These are phyloP conservation scores for Lichtheimia corymbifera DNA, from an alignment of 371 early-diverging fungal species.

Conservation along the genomic window DNA sequence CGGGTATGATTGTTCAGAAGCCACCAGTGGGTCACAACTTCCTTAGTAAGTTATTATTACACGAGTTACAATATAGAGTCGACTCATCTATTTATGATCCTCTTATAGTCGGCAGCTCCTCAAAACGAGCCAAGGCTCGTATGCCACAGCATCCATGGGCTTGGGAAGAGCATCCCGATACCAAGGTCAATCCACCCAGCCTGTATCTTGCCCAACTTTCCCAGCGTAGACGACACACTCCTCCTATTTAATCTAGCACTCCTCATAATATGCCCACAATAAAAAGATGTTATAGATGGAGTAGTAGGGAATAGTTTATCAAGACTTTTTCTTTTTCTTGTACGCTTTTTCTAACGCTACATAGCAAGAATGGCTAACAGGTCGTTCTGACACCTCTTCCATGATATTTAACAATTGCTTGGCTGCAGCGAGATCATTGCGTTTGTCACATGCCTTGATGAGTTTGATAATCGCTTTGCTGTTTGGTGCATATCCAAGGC, in stretches of 20 bases:
- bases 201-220: constrained; percentile 43
- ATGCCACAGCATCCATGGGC: constrained; percentile 34
- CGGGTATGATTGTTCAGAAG: constrained; percentile 47
- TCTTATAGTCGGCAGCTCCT: constrained; percentile 28
- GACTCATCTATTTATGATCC: background rate
- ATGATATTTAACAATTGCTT: constrained; percentile 16
- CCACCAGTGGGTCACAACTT: constrained; percentile 48
- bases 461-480: constrained; percentile 8
- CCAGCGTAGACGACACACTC: constrained; percentile 18
- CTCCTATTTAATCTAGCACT: too few species aligned
- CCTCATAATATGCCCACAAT: too few species aligned
- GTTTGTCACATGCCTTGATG: constrained; percentile 13
- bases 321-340: background rate
- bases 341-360: background rate
- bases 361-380: background rate
- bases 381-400: constrained; percentile 4
- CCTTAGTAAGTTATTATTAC: constrained; percentile 28
- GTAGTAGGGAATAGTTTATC: background rate
- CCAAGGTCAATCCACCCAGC: constrained; percentile 44
- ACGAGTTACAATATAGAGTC: background rate
- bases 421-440: constrained; percentile 14
- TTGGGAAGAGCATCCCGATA: constrained; percentile 44
- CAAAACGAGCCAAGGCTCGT: constrained; percentile 34
- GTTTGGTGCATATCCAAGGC: constrained; percentile 14
- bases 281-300: too few species aligned